A percentile compares a stretch with the other conserved stretches of the same genome.
Evolutionary conservation across 2,329 filamentous ascomycete genomes (phyloP).

Genomic region (Trichoderma pleuroti): DNA sequence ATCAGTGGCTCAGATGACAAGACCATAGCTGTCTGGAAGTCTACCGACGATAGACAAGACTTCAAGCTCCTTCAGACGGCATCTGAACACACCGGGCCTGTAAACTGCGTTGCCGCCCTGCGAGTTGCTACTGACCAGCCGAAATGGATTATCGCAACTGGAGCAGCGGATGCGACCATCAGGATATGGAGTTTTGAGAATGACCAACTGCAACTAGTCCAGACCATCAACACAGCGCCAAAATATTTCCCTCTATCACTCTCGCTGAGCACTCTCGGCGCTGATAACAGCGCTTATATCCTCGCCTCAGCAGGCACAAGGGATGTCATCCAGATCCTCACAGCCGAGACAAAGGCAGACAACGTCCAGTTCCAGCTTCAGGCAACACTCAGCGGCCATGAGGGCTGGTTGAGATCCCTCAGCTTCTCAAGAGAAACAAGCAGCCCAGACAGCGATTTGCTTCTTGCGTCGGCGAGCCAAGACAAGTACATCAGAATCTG

Average conservation of each 20-base stretch:
- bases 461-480: slow-evolving; percentile 91
- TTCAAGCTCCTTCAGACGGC: slow-evolving; percentile 48
- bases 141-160: slow-evolving; percentile 64
- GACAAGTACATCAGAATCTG: slow-evolving; percentile 96
- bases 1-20: slow-evolving; percentile 81
- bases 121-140: slow-evolving; percentile 27
- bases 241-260: slow-evolving; percentile 79
- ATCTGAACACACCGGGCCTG: slow-evolving; percentile 65
- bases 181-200: slow-evolving; percentile 64
- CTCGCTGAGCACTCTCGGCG: slow-evolving; percentile 61
- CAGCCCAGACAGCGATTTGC: slow-evolving; percentile 58
- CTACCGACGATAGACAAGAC: slow-evolving; percentile 25
- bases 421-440: slow-evolving; percentile 66
- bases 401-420: slow-evolving; percentile 89
- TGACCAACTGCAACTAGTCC: slow-evolving; percentile 51
- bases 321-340: slow-evolving; percentile 76
- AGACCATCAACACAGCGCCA: slow-evolving; percentile 69
- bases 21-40: slow-evolving; percentile 68
- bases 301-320: slow-evolving; percentile 85
- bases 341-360: slow-evolving; percentile 45
- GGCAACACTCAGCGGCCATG: slow-evolving; percentile 80
- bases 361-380: slow-evolving; percentile 61
- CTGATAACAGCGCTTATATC: slow-evolving; percentile 52
- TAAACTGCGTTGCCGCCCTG: slow-evolving; percentile 64
- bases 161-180: slow-evolving; percentile 73